Base-by-base conservation (phyloP, 2,329 filamentous ascomycete genomes). In the Ceratocystis diversiconidia region DNA sequence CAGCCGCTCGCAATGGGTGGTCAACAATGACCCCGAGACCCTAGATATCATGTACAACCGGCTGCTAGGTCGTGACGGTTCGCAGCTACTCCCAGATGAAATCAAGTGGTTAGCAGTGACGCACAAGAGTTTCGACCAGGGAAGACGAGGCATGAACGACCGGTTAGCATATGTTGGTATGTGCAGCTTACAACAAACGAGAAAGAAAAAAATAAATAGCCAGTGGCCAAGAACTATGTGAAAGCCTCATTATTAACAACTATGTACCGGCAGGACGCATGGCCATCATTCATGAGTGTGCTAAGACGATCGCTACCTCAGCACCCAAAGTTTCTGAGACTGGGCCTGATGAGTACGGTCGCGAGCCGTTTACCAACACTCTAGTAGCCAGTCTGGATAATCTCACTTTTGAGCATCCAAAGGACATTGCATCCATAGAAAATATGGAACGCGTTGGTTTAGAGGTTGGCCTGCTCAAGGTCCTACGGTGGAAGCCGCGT, bases 91-190 rank as follows among this genome's bases (percentile, higher is more conserved):
- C 66, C 86, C 88, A 1, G 92, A 96, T 17, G 92, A 99, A 77
- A 80, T 94, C 68, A 97, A 96, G 78, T 99, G 94, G 94, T 79
- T 97, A 72, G 92, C 92, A 36, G 84, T 99, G 65, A 99, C 94
- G 70, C 94, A 97, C 76, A 97, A 97, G 83, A 96, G 91, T 76
- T 97, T 96, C 73, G 92, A 99, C 74, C 91, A 97, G 73, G 94
- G 92, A 63, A 82, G 90, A 72, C 86, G 92, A 79, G 92, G 92
- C 0, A 96, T 92, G 78, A 99, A 99, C 74, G 92, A 96, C 72
- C 84, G 90, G 69, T 79, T 99, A 75, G 89, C 91, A n/a, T 69
- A 69, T 63, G 30, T 69, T 25, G 68, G 68, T 69, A 63, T 46
- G 67, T 62, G 1, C 32, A 55, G 5, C 66, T 70, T 15, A 36